Evolutionary conservation across 805 yeast species (phyloP).

Genomic region (Lipomyces yamadae): DNA sequence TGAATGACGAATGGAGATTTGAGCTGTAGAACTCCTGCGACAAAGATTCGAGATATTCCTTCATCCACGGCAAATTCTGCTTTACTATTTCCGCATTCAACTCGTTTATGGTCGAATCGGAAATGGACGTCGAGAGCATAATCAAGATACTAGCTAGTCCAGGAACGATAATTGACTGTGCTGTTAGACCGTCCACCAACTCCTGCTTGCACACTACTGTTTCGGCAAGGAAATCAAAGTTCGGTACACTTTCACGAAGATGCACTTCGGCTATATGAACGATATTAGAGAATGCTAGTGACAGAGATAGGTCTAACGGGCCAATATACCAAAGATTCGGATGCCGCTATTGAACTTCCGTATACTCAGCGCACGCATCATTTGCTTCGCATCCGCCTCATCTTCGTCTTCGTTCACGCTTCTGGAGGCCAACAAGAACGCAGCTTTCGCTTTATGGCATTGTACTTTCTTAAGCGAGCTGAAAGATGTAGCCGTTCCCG

Average conservation of each 20-base stretch:
- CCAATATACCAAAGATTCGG: conserved; percentile 18
- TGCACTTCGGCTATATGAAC: conserved; percentile 20
- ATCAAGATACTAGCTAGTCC: conserved; percentile 24
- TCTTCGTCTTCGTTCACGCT: conserved; percentile 11
- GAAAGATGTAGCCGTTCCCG: conserved; percentile 24
- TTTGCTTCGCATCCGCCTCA: conserved; percentile 27
- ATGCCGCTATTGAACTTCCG: conserved; percentile 19
- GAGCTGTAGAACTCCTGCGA: conserved; percentile 23
- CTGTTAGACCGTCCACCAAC: conserved; percentile 21
- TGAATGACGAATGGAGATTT: conserved; percentile 14
- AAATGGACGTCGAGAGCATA: conserved; percentile 20
- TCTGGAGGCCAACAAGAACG: conserved; percentile 23
- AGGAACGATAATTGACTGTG: conserved; percentile 27
- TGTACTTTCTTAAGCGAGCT: conserved; percentile 16
- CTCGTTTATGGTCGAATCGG: conserved; percentile 17
- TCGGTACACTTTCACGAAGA: conserved; percentile 23
- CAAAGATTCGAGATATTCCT: conserved; percentile 15
- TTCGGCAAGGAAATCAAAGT: conserved; percentile 27
- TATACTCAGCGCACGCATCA: conserved; percentile 26
- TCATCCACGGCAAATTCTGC: conserved; percentile 20
- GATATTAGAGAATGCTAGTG: no score
- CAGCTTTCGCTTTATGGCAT: conserved; percentile 19
- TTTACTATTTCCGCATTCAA: neutral
- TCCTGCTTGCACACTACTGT: conserved; percentile 27
- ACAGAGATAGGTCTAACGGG: neutral